Evolutionary conservation across 2,329 filamentous ascomycete species (phyloP).

Genomic region (Ceratocystiopsis brevicomis): DNA sequence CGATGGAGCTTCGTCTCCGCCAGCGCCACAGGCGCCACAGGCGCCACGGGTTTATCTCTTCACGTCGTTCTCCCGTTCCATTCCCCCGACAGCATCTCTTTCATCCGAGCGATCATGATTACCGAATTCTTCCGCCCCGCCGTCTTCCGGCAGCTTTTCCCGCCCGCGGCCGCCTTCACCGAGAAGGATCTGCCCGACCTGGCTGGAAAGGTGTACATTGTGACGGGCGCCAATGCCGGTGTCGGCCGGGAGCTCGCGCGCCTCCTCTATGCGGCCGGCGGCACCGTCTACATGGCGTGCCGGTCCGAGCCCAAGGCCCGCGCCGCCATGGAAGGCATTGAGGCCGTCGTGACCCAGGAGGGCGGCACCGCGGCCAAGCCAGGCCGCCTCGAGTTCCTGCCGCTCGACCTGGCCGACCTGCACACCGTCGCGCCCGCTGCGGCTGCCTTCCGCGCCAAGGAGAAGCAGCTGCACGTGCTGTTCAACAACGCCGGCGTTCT

Average conservation of each 20-base stretch:
- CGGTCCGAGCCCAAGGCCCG: conserved; percentile 23
- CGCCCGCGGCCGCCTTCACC: conserved; percentile 14
- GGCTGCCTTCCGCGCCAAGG: conserved; percentile 10
- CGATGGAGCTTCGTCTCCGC: no score
- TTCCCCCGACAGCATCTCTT: not conserved
- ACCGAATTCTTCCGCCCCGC: not conserved
- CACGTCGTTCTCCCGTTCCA: no score
- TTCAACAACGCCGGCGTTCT: conserved; percentile 24
- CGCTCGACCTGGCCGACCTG: conserved; percentile 15
- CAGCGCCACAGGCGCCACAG: no score
- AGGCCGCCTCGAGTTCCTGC: conserved; percentile 17
- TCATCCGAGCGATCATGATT: not conserved
- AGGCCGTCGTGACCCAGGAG: conserved; percentile 10
- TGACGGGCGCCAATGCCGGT: conserved; percentile 20
- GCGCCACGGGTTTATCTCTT: no score
- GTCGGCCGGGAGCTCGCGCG: conserved; percentile 28
- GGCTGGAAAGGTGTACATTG: conserved; percentile 22
- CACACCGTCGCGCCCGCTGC: conserved; percentile 11
- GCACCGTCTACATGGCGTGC: conserved; percentile 30
- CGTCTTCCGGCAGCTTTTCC: conserved; percentile 9
- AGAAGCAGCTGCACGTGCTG: conserved; percentile 17
- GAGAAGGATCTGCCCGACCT: conserved; percentile 15
- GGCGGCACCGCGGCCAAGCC: not conserved
- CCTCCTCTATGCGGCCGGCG: conserved; percentile 30
- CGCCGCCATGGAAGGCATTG: conserved; percentile 22